Conservation (phyloP, 495 filamentous ascomycete genomes). For the Penicillium crystallinum region DNA sequence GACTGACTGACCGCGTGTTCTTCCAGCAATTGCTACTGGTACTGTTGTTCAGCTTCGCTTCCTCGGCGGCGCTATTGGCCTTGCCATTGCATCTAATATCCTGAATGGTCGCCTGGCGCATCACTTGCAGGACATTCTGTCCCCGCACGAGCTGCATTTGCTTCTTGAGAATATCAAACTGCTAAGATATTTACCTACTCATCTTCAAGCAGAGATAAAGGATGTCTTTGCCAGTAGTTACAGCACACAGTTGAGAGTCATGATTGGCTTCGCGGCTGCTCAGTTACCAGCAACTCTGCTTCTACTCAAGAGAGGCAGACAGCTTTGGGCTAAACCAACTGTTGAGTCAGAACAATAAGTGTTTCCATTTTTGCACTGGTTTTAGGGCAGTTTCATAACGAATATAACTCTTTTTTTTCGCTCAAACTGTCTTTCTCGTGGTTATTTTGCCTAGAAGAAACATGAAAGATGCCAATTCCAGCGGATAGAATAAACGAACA, state of each 20-base stretch:
- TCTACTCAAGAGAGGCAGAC: constrained; percentile 14
- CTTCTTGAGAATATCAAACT: constrained; percentile 20
- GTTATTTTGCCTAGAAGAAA: too few species aligned
- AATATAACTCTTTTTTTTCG: too few species aligned
- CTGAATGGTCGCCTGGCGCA: constrained; percentile 22
- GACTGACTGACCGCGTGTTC: neutral
- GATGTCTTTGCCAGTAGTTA: constrained; percentile 20
- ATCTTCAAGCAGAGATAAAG: constrained; percentile 13
- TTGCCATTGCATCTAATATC: constrained; percentile 38
- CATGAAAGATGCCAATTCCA: too few species aligned
- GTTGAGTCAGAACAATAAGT: neutral
- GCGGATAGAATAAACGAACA: too few species aligned
- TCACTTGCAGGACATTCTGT: constrained; percentile 16
- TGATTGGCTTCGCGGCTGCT: constrained; percentile 31
- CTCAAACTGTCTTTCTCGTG: too few species aligned
- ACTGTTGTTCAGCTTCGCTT: constrained; percentile 52
- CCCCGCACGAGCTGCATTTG: constrained; percentile 18
- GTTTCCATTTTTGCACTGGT: neutral
- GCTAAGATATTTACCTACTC: constrained; percentile 6
- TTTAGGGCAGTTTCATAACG: neutral
- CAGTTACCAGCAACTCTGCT: constrained; percentile 19
- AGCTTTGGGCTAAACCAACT: constrained; percentile 10
- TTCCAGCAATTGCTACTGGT: constrained; percentile 48
- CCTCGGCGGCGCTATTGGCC: constrained; percentile 52
- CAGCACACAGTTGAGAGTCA: constrained; percentile 20